These are phyloP conservation scores for Globisporangium cylindrosporum DNA, from an alignment of 352 stramenopile species.

Conservation along the genomic window DNA sequence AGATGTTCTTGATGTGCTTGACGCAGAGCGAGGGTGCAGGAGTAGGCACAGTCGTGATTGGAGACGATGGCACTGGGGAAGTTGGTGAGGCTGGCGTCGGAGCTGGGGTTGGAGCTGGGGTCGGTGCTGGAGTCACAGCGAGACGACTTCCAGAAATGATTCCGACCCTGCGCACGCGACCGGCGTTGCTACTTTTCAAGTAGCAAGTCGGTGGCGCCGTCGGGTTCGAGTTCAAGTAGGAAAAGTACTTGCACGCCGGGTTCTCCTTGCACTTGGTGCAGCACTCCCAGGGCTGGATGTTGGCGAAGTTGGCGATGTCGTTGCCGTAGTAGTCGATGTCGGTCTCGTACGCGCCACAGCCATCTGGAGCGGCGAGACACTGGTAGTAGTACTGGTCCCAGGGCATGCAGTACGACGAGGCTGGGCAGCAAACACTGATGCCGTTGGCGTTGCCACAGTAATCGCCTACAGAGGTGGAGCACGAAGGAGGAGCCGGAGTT, in stretches of 20 bases:
- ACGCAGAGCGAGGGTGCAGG: conserved; percentile 15
- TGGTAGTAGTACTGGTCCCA: conserved; percentile 57
- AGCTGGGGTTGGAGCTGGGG: conserved; percentile 1
- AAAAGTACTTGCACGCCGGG: conserved; percentile 32
- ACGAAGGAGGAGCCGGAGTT: no score
- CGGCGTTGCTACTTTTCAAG: conserved; percentile 24
- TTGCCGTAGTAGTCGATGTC: not conserved
- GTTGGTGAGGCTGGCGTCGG: not conserved
- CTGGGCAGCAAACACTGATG: conserved; percentile 31
- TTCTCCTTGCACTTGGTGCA: conserved; percentile 26
- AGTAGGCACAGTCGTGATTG: not conserved
- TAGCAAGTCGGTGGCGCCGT: conserved; percentile 23
- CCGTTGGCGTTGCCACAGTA: conserved; percentile 38
- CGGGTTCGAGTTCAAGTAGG: conserved; percentile 23
- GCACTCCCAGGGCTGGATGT: conserved; percentile 31
- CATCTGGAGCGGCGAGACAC: conserved; percentile 31
- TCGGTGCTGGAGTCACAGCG: not conserved
- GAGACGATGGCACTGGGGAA: not conserved
- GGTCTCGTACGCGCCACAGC: conserved; percentile 18
- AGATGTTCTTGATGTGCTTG: conserved; percentile 32
- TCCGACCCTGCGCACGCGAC: conserved; percentile 2
- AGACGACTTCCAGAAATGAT: conserved; percentile 4
- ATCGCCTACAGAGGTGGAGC: not conserved
- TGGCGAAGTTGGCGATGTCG: conserved; percentile 30
- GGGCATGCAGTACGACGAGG: conserved; percentile 37